Percentiles rank a stretch among this genome's conserved stretches.
phyloP scores from a whole-genome alignment of 1,284 basidiomycete species.

The Stereum hirsutum region DNA sequence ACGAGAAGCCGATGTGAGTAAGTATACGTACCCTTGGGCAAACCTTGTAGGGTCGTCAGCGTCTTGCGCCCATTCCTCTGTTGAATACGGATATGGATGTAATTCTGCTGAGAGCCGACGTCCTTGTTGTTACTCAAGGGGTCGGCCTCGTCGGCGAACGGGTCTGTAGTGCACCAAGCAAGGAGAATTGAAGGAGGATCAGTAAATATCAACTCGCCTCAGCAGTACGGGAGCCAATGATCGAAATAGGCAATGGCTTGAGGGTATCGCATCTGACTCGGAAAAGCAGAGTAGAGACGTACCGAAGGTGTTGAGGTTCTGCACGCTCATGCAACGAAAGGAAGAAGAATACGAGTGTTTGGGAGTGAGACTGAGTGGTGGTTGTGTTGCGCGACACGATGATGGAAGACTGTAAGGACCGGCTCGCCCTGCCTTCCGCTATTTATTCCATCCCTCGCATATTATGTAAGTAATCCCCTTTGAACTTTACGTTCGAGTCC shows the following conservation, averaged over 20 bases:
- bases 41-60: constrained; percentile 94
- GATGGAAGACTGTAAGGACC: constrained; percentile 17
- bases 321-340: constrained; percentile 80
- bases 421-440: too few species aligned
- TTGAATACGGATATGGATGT: constrained; percentile 96
- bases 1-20: background rate
- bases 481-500: background rate
- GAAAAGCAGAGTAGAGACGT: constrained; percentile 24
- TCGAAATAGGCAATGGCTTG: too few species aligned
- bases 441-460: too few species aligned
- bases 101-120: constrained; percentile 78
- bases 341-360: constrained; percentile 16
- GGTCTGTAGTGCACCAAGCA: constrained; percentile 49
- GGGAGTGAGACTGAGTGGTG: constrained; percentile 37
- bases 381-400: constrained; percentile 21
- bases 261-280: too few species aligned
- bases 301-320: constrained; percentile 82
- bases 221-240: too few species aligned
- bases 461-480: too few species aligned
- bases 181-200: too few species aligned
- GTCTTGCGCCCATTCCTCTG: constrained; percentile 99
- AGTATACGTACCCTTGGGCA: constrained; percentile 72
- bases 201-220: too few species aligned
- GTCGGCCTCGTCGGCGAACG: constrained; percentile 89
- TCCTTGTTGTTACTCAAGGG: constrained; percentile 65